Evolutionary conservation across 176 grass and related monocot species (phyloP).

Genomic region (Stipa capillata): DNA sequence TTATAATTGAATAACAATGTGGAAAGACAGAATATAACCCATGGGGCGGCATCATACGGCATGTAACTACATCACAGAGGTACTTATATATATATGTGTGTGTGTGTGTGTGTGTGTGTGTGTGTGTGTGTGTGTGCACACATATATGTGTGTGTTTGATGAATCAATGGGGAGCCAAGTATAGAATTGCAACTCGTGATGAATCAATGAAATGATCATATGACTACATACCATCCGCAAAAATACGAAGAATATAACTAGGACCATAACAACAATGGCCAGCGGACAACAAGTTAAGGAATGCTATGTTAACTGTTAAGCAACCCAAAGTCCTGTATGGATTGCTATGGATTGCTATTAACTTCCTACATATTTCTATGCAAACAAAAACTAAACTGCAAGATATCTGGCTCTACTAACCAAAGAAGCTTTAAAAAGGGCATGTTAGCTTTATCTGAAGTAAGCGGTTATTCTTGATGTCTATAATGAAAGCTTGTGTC

Average conservation of each 20-base stretch:
- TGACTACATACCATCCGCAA: too few species aligned
- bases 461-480: background rate
- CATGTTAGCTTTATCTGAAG: background rate
- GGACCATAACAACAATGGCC: too few species aligned
- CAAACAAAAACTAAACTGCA: background rate
- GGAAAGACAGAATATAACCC: background rate
- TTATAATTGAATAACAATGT: background rate
- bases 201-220: background rate
- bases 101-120: too few species aligned
- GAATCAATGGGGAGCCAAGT: too few species aligned
- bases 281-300: background rate
- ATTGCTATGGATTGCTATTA: too few species aligned
- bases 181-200: background rate
- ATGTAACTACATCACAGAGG: too few species aligned
- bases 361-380: background rate
- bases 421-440: background rate
- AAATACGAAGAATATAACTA: too few species aligned
- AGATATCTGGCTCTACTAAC: background rate
- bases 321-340: background rate
- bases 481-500: background rate
- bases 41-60: background rate
- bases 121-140: too few species aligned
- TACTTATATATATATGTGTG: too few species aligned
- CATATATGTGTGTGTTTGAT: too few species aligned
- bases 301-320: background rate